These are phyloP conservation scores for Candida pseudoglaebosa DNA, from an alignment of 805 yeast species.

Conservation along the genomic window DNA sequence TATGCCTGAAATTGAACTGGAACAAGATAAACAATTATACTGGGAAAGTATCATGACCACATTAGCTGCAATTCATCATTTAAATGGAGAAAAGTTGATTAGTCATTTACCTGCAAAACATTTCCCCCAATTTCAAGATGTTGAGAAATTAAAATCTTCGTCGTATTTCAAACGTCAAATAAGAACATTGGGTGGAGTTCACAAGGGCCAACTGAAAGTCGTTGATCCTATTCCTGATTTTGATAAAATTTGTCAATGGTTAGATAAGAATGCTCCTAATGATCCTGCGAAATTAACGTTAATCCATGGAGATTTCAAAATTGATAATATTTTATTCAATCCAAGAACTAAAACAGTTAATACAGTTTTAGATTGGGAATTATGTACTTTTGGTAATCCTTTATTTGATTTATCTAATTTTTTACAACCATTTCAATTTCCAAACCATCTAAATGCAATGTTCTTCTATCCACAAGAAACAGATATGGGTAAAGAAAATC, in stretches of 20 bases:
- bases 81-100: conserved; percentile 42
- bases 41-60: conserved; percentile 51
- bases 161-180: conserved; percentile 54
- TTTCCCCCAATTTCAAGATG: conserved; percentile 39
- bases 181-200: conserved; percentile 42
- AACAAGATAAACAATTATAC: conserved; percentile 19
- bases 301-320: conserved; percentile 64
- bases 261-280: conserved; percentile 41
- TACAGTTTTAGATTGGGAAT: conserved; percentile 64
- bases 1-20: conserved; percentile 30
- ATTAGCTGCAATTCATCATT: conserved; percentile 45
- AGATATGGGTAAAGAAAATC: conserved; percentile 30
- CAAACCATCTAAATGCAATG: conserved; percentile 31
- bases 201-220: conserved; percentile 29
- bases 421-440: conserved; percentile 50
- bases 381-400: conserved; percentile 64
- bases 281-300: conserved; percentile 43
- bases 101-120: conserved; percentile 41
- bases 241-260: conserved; percentile 38
- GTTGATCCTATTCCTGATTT: conserved; percentile 50
- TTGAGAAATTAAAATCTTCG: conserved; percentile 12
- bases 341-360: conserved; percentile 46
- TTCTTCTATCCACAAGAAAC: conserved; percentile 25
- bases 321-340: conserved; percentile 60
- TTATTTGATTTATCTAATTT: conserved; percentile 58